A percentile compares a stretch with the other conserved stretches of the same genome.
phyloP scores from a whole-genome alignment of 2,329 filamentous ascomycete species.

The Pseudocercospora crystallina region DNA sequence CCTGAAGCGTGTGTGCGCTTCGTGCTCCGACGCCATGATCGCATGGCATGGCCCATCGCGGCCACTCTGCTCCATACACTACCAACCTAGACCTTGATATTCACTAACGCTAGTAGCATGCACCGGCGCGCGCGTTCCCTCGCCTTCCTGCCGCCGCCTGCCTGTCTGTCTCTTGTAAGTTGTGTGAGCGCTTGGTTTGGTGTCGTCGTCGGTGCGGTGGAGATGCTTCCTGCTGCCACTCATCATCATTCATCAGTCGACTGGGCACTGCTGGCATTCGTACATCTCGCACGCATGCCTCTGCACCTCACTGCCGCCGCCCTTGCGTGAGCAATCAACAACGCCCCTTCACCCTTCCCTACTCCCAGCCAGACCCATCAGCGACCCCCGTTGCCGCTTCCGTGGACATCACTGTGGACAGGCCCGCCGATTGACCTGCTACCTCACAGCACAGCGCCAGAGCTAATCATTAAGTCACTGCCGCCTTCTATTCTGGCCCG shows the following conservation, averaged over 20 bases:
- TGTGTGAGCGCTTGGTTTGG: slow-evolving; percentile 2
- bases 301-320: slow-evolving; percentile 29
- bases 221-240: slow-evolving; percentile 2
- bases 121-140: slow-evolving; percentile 18
- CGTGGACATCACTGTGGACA: slow-evolving; percentile 5
- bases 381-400: slow-evolving; percentile 17
- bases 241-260: too few relatives aligned
- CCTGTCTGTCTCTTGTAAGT: slow-evolving; percentile 4
- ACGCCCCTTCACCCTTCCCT: background rate
- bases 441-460: background rate
- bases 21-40: slow-evolving; percentile 25
- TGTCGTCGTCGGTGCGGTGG: slow-evolving; percentile 9
- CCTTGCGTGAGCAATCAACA: slow-evolving; percentile 31
- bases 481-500: background rate
- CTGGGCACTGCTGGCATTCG: too few relatives aligned
- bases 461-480: slow-evolving; percentile 1
- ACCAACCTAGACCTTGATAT: slow-evolving; percentile 22
- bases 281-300: slow-evolving; percentile 27
- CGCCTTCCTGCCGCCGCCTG: slow-evolving; percentile 16
- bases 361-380: background rate
- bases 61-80: slow-evolving; percentile 19
- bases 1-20: slow-evolving; percentile 13
- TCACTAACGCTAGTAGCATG: slow-evolving; percentile 23
- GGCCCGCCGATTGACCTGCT: slow-evolving; percentile 2
- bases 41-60: slow-evolving; percentile 11